phyloP scores from a whole-genome alignment of 805 yeast genomes.

The Starmerella khaoyaiensis region DNA sequence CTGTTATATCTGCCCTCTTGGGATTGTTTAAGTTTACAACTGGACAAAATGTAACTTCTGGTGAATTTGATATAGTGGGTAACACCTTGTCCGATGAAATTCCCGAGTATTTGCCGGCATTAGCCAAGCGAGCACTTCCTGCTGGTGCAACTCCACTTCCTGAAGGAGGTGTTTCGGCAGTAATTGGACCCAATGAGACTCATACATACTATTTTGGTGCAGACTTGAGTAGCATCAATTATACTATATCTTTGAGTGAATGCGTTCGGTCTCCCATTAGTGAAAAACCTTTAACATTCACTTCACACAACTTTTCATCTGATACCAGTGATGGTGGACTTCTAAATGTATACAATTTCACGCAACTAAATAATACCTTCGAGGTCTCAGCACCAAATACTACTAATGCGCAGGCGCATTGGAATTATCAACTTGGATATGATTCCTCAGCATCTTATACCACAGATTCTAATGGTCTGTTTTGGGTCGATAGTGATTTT shows the following conservation, averaged over 20 bases:
- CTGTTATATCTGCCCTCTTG: too few relatives aligned
- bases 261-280: slow-evolving; percentile 11
- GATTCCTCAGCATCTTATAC: slow-evolving; percentile 27
- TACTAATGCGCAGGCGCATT: slow-evolving; percentile 22
- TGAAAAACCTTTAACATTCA: slow-evolving; percentile 3
- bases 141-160: slow-evolving; percentile 15
- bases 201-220: slow-evolving; percentile 22
- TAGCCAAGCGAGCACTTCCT: too few relatives aligned
- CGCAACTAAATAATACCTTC: slow-evolving; percentile 9
- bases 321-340: slow-evolving; percentile 17
- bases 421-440: slow-evolving; percentile 57
- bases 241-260: slow-evolving; percentile 11
- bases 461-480: slow-evolving; percentile 19
- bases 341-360: slow-evolving; percentile 4
- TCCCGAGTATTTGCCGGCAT: too few relatives aligned
- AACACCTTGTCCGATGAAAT: too few relatives aligned
- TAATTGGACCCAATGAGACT: slow-evolving; percentile 28
- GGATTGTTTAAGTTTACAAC: too few relatives aligned
- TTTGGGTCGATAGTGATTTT: slow-evolving; percentile 57
- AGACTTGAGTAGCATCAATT: slow-evolving; percentile 1
- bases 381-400: slow-evolving; percentile 5
- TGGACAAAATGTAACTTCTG: too few relatives aligned
- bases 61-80: too few relatives aligned
- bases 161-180: slow-evolving; percentile 16
- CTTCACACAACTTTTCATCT: slow-evolving; percentile 6